These are phyloP conservation scores for Nadsonia commutata DNA, from an alignment of 1,139 yeast species.

Conservation along the genomic window DNA sequence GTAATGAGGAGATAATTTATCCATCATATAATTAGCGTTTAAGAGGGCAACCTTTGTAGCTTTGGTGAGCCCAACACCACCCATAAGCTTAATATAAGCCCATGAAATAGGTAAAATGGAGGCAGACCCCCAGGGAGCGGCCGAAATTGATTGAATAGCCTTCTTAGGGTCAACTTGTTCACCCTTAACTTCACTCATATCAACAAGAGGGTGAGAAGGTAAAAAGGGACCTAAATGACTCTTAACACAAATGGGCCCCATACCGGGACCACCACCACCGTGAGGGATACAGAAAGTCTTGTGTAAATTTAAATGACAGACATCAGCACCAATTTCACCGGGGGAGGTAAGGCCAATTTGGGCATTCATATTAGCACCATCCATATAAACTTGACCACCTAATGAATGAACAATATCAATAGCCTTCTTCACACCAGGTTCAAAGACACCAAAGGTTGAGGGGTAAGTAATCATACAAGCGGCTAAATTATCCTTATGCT, in stretches of 20 bases:
- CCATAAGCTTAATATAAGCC: constrained; percentile 89
- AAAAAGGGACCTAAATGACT: constrained; percentile 67
- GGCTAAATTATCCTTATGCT: constrained; percentile 58
- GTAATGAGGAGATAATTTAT: constrained; percentile 53
- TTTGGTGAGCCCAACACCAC: constrained; percentile 68
- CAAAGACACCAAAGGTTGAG: constrained; percentile 90
- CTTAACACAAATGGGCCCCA: constrained; percentile 93
- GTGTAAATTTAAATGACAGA: constrained; percentile 90
- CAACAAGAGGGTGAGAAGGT: constrained; percentile 59
- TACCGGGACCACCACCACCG: constrained; percentile 99
- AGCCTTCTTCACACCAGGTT: constrained; percentile 77
- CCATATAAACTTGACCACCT: constrained; percentile 95
- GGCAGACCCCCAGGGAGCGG: constrained; percentile 96
- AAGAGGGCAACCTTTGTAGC: constrained; percentile 81
- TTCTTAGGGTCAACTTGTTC: constrained; percentile 20
- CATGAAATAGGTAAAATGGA: constrained; percentile 86
- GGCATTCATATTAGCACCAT: constrained; percentile 99
- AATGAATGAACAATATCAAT: constrained; percentile 65
- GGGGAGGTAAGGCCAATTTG: constrained; percentile 96
- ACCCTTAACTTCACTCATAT: constrained; percentile 29
- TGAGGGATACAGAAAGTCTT: constrained; percentile 96
- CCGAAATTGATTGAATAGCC: constrained; percentile 65
- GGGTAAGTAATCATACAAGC: constrained; percentile 96
- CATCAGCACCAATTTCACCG: constrained; percentile 97
- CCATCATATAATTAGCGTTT: constrained; percentile 92